Conservation (phyloP, 768 basidiomycete species). For the Mycena rosella region DNA sequence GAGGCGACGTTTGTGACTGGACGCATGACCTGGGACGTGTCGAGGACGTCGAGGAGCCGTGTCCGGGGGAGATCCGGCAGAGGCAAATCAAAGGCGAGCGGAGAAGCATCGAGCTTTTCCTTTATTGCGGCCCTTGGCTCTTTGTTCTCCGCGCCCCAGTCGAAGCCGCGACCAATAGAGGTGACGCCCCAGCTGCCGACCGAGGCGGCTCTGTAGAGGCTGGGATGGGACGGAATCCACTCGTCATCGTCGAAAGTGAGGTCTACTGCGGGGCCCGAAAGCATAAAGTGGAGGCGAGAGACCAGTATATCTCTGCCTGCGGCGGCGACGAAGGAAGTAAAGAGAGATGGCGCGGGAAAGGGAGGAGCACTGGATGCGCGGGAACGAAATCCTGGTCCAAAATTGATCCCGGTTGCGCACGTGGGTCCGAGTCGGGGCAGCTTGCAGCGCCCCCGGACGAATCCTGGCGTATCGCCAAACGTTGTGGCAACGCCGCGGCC, state of each 20-base stretch:
- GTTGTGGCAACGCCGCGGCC: no score
- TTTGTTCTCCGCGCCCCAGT: slow-evolving; percentile 68
- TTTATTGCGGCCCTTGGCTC: slow-evolving; percentile 6
- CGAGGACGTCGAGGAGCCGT: slow-evolving; percentile 47
- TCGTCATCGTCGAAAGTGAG: slow-evolving; percentile 78
- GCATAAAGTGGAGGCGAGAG: slow-evolving; percentile 32
- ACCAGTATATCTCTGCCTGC: slow-evolving; percentile 18
- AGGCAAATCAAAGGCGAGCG: slow-evolving; percentile 38
- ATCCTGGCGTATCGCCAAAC: no score
- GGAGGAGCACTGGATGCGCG: slow-evolving; percentile 12
- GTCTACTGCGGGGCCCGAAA: slow-evolving; percentile 64
- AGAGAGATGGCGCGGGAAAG: background rate
- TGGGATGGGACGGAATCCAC: slow-evolving; percentile 67
- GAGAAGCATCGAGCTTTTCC: slow-evolving; percentile 32
- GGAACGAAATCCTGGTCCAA: no score
- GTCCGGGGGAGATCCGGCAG: slow-evolving; percentile 12
- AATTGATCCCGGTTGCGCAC: no score
- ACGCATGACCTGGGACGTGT: slow-evolving; percentile 42
- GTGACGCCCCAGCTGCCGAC: slow-evolving; percentile 90
- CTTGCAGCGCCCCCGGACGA: no score
- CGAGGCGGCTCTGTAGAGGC: slow-evolving; percentile 72
- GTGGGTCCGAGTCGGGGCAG: no score
- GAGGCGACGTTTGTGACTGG: slow-evolving; percentile 40
- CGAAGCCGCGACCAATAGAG: slow-evolving; percentile 84
- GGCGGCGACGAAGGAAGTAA: slow-evolving; percentile 17